Conservation (phyloP, 129 eudicot species). For the Heracleum sosnowskyi region DNA sequence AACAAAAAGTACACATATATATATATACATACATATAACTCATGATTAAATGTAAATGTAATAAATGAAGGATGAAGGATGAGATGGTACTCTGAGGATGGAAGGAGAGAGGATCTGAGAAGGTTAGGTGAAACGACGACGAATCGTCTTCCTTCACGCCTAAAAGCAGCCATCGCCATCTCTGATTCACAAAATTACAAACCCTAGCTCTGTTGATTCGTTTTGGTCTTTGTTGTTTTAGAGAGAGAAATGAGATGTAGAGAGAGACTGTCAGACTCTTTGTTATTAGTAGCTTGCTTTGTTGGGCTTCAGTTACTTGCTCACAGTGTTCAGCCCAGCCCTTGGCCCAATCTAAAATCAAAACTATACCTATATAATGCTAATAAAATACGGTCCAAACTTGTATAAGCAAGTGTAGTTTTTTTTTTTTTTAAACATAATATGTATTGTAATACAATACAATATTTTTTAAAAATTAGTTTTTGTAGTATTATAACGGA, state of each 20-base stretch:
- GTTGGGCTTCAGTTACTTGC: too few species aligned
- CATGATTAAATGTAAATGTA: not conserved
- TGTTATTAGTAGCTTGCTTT: too few species aligned
- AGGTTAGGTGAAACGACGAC: slow-evolving; percentile 32
- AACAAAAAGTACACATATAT: not conserved
- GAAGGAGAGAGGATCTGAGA: slow-evolving; percentile 47
- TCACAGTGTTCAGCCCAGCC: too few species aligned
- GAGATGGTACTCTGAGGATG: not conserved
- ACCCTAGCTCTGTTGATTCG: not conserved
- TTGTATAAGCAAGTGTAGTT: too few species aligned
- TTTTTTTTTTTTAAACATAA: too few species aligned
- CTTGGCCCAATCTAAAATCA: too few species aligned
- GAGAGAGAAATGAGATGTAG: not conserved
- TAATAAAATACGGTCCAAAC: too few species aligned
- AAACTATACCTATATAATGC: too few species aligned
- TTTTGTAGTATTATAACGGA: too few species aligned
- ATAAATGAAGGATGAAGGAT: not conserved
- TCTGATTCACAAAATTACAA: not conserved
- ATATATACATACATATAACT: not conserved
- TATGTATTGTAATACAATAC: too few species aligned
- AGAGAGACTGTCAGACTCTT: not conserved
- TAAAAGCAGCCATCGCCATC: slow-evolving; percentile 79
- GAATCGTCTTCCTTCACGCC: slow-evolving; percentile 58
- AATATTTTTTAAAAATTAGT: too few species aligned
- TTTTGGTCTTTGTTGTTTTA: not conserved